phyloP scores from a whole-genome alignment of 768 basidiomycete genomes.

The Amanita phalloides region DNA sequence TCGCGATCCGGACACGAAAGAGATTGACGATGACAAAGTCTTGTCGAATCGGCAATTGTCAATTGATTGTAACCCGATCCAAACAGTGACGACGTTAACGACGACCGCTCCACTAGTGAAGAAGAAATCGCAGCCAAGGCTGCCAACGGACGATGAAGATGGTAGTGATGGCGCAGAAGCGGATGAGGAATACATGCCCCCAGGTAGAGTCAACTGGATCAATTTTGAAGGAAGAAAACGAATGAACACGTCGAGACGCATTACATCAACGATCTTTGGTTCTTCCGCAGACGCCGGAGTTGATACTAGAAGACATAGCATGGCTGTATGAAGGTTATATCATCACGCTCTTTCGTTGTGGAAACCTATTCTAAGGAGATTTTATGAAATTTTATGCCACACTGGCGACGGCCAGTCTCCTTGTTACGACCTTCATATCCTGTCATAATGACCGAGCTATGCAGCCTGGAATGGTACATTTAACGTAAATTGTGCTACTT shows the following conservation, averaged over 20 bases:
- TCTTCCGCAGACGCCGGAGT: slow-evolving; percentile 27
- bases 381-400: background rate
- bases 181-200: slow-evolving; percentile 48
- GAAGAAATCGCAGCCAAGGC: slow-evolving; percentile 35
- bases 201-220: slow-evolving; percentile 28
- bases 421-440: background rate
- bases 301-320: slow-evolving; percentile 57
- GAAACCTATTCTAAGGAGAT: background rate
- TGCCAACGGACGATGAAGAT: slow-evolving; percentile 34
- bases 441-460: background rate
- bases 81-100: slow-evolving; percentile 16
- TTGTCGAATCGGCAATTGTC: slow-evolving; percentile 20
- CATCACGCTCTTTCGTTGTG: background rate
- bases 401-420: background rate
- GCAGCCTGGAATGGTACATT: background rate
- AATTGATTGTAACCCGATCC: slow-evolving; percentile 10
- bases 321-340: slow-evolving; percentile 38
- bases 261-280: slow-evolving; percentile 11
- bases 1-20: background rate
- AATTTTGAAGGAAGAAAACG: slow-evolving; percentile 45
- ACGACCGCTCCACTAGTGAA: slow-evolving; percentile 25
- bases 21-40: slow-evolving; percentile 17
- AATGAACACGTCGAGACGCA: slow-evolving; percentile 12
- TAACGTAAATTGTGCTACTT: slow-evolving; percentile 2
- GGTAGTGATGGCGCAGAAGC: slow-evolving; percentile 62